Conservation (phyloP, 345 rosid species). For the Boechera retrofracta region DNA sequence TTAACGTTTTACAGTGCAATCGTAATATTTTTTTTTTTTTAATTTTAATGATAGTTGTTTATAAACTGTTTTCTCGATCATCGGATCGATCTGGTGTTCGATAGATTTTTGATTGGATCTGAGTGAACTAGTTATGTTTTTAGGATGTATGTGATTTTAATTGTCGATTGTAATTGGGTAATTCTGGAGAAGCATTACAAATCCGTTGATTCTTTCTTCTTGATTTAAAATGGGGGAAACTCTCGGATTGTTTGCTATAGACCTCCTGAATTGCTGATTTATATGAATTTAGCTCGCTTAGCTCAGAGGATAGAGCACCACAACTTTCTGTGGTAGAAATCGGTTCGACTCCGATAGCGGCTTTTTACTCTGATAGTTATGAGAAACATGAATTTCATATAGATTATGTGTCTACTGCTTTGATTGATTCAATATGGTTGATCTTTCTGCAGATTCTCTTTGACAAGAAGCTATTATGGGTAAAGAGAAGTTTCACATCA, state of each 20-base stretch:
- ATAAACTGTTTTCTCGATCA: background rate
- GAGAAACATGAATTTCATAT: background rate
- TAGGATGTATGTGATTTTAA: background rate
- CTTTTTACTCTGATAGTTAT: background rate
- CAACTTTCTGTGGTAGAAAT: slow-evolving; percentile 40
- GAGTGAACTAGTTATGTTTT: background rate
- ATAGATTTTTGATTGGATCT: background rate
- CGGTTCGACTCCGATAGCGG: slow-evolving; percentile 43
- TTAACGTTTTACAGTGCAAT: background rate
- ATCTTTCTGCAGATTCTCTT: background rate
- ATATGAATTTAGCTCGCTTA: background rate
- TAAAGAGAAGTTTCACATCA: slow-evolving; percentile 77
- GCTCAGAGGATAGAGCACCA: slow-evolving; percentile 35
- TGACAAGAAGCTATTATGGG: slow-evolving; percentile 59
- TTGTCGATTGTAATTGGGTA: background rate
- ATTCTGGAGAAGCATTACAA: background rate
- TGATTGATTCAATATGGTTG: background rate
- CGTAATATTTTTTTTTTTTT: background rate
- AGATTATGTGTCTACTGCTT: background rate
- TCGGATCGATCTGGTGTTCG: background rate
- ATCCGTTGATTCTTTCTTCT: background rate
- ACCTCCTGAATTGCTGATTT: background rate
- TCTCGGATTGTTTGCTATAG: background rate
- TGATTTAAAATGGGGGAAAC: background rate
- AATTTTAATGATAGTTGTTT: background rate